phyloP scores from a whole-genome alignment of 495 filamentous ascomycete genomes.

The Trichoderma parareesei region DNA sequence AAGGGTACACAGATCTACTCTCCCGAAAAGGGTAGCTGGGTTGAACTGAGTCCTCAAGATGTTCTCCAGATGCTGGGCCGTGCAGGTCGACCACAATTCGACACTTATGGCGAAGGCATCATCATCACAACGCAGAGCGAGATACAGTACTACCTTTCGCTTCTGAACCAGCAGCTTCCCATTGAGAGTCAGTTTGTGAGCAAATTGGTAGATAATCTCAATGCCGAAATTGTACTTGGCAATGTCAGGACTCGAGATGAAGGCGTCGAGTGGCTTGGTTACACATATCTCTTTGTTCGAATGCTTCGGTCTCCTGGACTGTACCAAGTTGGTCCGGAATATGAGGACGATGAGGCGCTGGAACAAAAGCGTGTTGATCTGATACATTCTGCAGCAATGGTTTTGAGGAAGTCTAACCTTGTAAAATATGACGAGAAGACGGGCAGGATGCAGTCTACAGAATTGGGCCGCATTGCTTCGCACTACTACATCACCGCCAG shows the following conservation, averaged over 20 bases:
- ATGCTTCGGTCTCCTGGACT: constrained; percentile 95
- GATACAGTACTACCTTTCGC: constrained; percentile 92
- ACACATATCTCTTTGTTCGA: constrained; percentile 95
- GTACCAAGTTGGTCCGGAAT: constrained; percentile 93
- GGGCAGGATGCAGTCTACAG: constrained; percentile 81
- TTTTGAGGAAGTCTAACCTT: constrained; percentile 79
- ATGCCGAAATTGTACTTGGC: constrained; percentile 92
- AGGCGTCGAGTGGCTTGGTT: constrained; percentile 96
- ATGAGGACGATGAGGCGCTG: constrained; percentile 81
- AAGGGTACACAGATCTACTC: constrained; percentile 98
- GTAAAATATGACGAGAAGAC: constrained; percentile 94
- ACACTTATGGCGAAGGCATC: constrained; percentile 96
- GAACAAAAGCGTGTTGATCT: constrained; percentile 97
- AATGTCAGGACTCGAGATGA: constrained; percentile 92
- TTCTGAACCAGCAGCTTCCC: constrained; percentile 93
- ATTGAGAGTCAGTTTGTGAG: constrained; percentile 96
- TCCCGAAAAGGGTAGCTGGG: constrained; percentile 97
- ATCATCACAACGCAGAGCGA: constrained; percentile 95
- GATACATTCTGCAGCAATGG: constrained; percentile 83
- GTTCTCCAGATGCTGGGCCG: constrained; percentile 98
- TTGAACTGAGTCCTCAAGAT: constrained; percentile 94
- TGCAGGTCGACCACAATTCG: constrained; percentile 91
- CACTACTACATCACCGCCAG: constrained; percentile 97
- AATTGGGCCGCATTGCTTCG: constrained; percentile 89
- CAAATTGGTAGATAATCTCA: constrained; percentile 91